Evolutionary conservation across 768 basidiomycete species (phyloP), one percentile per base, ranked within the genome.

Genomic region (Cyclocybe aegerita): DNA sequence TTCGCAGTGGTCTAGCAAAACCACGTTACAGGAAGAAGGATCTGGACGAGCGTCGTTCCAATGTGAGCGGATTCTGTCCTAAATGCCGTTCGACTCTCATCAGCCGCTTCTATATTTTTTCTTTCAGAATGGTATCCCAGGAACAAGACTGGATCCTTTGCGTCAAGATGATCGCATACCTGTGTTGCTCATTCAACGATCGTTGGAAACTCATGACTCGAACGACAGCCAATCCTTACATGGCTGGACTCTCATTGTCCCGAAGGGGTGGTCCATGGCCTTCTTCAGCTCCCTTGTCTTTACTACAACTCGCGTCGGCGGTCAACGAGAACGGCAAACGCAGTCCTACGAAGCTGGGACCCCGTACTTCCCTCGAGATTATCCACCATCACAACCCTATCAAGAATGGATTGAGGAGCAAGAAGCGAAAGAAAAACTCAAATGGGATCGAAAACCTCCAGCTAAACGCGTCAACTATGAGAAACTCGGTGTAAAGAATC

Each of bases 231-330:
- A 74, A 55, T 71, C 77, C 1, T 70, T 93, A 30, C 85, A 93
- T 59, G 94, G 95, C 35, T 97, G 91, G 88, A 93, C 86, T 7
- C 70, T 99, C 7, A 74, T 97, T 40, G 65, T 96, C 31, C 96
- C 96, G 3, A 74, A 82, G 1, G 93, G 92, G 9, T 98, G 94
- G 93, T 79, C 81, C 0, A 96, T 93, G 86, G 77, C 94, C 1
- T 93, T 98, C 70, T 83, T 90, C 54, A 77, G 77, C 36, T 95
- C 94, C 2, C 78, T 99, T 43, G 77, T 78, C 3, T 85, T 83
- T 65, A 93, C 94, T 0, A 88, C 89, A 15, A 90, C 90, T 1
- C 86, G 93, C 6, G 78, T 96, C 12, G 90, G 80, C 4, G 96
- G 95, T 2, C 87, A 94, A 60, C 82, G 86, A 29, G 93, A 98